Evolutionary conservation across 192 early-diverging fungal genomes (phyloP).

Genomic region (Kappamyces sp.): DNA sequence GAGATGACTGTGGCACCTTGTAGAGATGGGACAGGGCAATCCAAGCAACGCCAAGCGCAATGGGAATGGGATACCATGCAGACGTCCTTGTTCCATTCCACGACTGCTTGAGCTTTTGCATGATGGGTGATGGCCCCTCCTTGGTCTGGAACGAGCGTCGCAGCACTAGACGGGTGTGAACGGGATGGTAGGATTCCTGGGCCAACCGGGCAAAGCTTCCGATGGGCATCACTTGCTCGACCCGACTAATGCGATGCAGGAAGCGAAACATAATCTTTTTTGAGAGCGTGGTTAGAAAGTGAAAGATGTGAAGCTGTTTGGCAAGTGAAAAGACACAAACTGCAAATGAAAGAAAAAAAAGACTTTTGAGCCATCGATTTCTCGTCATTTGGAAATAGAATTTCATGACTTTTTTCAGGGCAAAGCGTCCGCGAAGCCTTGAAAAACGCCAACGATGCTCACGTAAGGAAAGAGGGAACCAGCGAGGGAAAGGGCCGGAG

Average conservation of each 20-base stretch:
- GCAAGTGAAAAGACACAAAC: conserved; percentile 10
- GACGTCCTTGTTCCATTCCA: conserved; percentile 17
- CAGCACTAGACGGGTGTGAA: conserved; percentile 6
- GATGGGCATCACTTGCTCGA: conserved; percentile 2
- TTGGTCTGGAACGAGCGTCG: conserved; percentile 7
- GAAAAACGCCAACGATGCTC: no score
- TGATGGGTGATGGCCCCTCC: neutral
- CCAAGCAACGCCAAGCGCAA: conserved; percentile 59
- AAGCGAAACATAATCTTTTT: conserved; percentile 12
- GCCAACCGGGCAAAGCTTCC: no score
- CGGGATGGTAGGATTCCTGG: conserved; percentile 10
- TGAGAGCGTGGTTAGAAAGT: conserved; percentile 9
- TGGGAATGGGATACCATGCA: conserved; percentile 34
- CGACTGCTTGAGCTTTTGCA: neutral
- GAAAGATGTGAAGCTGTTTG: conserved; percentile 2
- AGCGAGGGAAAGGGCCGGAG: no score
- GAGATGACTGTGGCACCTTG: conserved; percentile 34
- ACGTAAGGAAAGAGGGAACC: no score
- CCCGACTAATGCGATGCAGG: conserved; percentile 9
- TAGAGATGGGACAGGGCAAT: conserved; percentile 60
- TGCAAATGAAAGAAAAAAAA: conserved; percentile 9
- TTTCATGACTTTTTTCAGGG: no score
- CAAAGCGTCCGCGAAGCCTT: no score
- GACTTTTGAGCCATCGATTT: neutral
- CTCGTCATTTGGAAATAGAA: no score